A percentile compares a stretch with the other conserved stretches of the same genome.
Evolutionary conservation across 1,139 yeast genomes (phyloP).

Genomic region (Yamadazyma blattariae): DNA sequence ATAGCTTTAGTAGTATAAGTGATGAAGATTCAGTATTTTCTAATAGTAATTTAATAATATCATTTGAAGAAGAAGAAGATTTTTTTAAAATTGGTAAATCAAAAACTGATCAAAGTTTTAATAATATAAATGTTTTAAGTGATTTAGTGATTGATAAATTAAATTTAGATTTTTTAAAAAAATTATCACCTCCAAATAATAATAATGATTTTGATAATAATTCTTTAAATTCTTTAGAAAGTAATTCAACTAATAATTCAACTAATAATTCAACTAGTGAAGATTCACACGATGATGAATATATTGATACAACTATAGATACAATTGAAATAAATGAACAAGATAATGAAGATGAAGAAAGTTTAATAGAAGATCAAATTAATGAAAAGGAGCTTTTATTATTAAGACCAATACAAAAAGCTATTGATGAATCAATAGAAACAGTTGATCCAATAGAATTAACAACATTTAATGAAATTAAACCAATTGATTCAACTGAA

Average conservation of each 20-base stretch:
- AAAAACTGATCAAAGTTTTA: not conserved
- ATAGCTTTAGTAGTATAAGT: conserved; percentile 5
- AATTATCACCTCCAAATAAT: not conserved
- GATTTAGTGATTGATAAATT: conserved; percentile 2
- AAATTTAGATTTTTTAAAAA: conserved; percentile 1
- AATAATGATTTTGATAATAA: not conserved
- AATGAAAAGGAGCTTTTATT: too few species aligned
- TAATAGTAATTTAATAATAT: conserved; percentile 6
- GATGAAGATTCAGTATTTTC: conserved; percentile 12
- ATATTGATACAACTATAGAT: too few species aligned
- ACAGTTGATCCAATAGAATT: conserved; percentile 1
- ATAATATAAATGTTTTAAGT: conserved; percentile 3
- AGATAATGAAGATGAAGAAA: not conserved
- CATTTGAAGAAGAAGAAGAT: conserved; percentile 8
- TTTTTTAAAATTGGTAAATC: conserved; percentile 1
- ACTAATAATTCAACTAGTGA: too few species aligned
- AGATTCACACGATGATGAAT: too few species aligned
- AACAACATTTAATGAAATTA: conserved; percentile 4
- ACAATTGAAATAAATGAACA: too few species aligned
- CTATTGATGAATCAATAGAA: not conserved
- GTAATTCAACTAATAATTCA: too few species aligned
- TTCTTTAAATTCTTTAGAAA: not conserved
- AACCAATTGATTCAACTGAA: not conserved
- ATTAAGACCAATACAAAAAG: not conserved
- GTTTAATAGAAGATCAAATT: not conserved